Evolutionary conservation across 2,329 filamentous ascomycete genomes (phyloP).

Genomic region (Penicillium crustosum): DNA sequence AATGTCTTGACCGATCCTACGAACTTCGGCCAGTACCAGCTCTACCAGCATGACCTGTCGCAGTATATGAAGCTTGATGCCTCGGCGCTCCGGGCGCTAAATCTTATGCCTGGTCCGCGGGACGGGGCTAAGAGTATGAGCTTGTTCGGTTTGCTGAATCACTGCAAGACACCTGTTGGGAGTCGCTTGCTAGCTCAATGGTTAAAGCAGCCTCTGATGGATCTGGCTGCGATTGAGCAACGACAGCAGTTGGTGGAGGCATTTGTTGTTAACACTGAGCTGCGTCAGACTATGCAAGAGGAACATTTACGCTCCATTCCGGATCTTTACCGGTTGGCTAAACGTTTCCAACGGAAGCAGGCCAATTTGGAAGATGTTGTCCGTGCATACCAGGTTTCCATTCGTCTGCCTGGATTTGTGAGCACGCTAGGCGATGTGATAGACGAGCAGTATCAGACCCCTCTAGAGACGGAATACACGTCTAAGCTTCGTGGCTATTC

Average conservation of each 20-base stretch:
- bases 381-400: slow-evolving; percentile 89
- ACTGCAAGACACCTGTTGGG: slow-evolving; percentile 95
- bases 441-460: slow-evolving; percentile 88
- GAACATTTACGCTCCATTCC: slow-evolving; percentile 90
- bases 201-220: slow-evolving; percentile 98
- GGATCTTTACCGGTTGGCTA: slow-evolving; percentile 88
- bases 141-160: slow-evolving; percentile 87
- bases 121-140: slow-evolving; percentile 99
- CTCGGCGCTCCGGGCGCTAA: slow-evolving; percentile 87
- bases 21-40: slow-evolving; percentile 95
- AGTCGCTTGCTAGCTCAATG: slow-evolving; percentile 89
- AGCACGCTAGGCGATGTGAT: slow-evolving; percentile 88
- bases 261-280: slow-evolving; percentile 87
- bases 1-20: slow-evolving; percentile 84
- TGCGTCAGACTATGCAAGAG: slow-evolving; percentile 95
- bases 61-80: slow-evolving; percentile 99
- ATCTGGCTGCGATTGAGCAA: slow-evolving; percentile 79
- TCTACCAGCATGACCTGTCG: slow-evolving; percentile 94
- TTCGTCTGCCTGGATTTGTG: slow-evolving; percentile 86
- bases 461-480: slow-evolving; percentile 84
- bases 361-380: slow-evolving; percentile 96
- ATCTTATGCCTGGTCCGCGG: slow-evolving; percentile 92
- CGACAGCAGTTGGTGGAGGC: slow-evolving; percentile 93
- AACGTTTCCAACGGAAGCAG: slow-evolving; percentile 88
- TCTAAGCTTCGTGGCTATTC: slow-evolving; percentile 74